phyloP scores from a whole-genome alignment of 1,284 basidiomycete species.

The Melampsora larici-populina region DNA sequence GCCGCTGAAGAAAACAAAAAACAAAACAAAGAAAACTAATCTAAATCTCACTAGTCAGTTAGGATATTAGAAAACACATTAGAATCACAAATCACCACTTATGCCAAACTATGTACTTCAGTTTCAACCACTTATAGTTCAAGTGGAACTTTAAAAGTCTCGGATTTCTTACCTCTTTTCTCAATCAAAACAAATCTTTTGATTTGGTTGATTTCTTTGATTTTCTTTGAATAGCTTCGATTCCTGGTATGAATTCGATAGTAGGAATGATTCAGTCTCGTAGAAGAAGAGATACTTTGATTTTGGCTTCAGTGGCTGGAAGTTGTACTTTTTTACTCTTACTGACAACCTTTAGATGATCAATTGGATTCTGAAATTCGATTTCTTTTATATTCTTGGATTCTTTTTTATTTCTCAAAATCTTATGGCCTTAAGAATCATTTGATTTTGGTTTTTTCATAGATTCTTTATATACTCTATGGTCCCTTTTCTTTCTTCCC shows the following conservation, averaged over 20 bases:
- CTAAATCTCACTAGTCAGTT: too few relatives aligned
- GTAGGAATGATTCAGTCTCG: conserved; percentile 88
- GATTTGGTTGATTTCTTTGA: too few relatives aligned
- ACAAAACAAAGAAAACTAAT: too few relatives aligned
- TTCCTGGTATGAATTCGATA: conserved; percentile 89
- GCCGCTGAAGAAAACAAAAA: too few relatives aligned
- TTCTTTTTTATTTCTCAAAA: too few relatives aligned
- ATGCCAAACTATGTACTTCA: conserved; percentile 41
- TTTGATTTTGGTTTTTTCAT: too few relatives aligned
- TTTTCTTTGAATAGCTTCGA: conserved; percentile 65
- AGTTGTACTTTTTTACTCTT: conserved; percentile 75
- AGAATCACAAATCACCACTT: conserved; percentile 29
- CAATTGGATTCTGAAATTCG: too few relatives aligned
- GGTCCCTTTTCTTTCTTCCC: too few relatives aligned
- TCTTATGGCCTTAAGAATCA: too few relatives aligned
- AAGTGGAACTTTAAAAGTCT: conserved; percentile 26
- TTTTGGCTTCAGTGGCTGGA: conserved; percentile 80
- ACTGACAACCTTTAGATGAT: conserved; percentile 66
- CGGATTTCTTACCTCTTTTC: too few relatives aligned
- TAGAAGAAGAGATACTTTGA: conserved; percentile 80
- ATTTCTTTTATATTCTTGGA: too few relatives aligned
- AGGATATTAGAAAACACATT: conserved; percentile 34
- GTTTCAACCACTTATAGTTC: conserved; percentile 39
- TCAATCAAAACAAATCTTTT: conserved; percentile 26
- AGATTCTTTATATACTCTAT: too few relatives aligned